These are phyloP conservation scores for Entomophthora muscae DNA, from an alignment of 371 early-diverging fungal genomes.

Conservation along the genomic window DNA sequence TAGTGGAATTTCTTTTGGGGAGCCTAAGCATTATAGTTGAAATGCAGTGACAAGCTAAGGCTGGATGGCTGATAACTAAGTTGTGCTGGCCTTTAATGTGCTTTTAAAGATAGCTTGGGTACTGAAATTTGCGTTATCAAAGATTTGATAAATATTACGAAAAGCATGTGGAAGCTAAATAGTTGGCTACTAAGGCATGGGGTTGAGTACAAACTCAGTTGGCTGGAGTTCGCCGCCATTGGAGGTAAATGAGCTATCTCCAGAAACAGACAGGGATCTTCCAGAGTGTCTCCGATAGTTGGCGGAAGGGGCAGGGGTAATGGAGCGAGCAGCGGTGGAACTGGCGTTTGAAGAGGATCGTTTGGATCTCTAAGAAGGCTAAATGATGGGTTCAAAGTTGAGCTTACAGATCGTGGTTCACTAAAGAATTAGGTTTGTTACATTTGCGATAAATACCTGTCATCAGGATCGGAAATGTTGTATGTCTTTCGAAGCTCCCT, in stretches of 20 bases:
- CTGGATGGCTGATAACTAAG: too few species aligned
- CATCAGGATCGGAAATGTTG: neutral
- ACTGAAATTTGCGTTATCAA: too few species aligned
- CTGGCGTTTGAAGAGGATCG: conserved; percentile 7
- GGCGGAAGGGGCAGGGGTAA: neutral
- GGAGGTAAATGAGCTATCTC: neutral
- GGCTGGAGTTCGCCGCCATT: neutral
- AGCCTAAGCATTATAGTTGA: too few species aligned
- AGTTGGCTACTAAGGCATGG: neutral
- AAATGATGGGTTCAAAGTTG: neutral
- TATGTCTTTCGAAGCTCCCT: conserved; percentile 2
- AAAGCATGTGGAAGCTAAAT: too few species aligned
- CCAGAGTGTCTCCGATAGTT: conserved; percentile 1
- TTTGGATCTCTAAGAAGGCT: neutral
- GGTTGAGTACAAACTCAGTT: neutral
- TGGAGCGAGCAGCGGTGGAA: neutral
- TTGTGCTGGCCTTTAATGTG: too few species aligned
- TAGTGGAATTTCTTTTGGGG: too few species aligned
- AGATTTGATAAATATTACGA: too few species aligned
- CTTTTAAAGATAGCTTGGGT: too few species aligned
- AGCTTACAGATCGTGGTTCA: neutral
- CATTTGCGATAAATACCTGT: neutral
- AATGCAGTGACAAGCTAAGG: too few species aligned
- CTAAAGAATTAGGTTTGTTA: neutral
- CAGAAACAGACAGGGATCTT: conserved; percentile 6